Percentiles rank a stretch among this genome's conserved stretches.
phyloP scores from a whole-genome alignment of 1,284 basidiomycete genomes.

The Dichomitus squalens region DNA sequence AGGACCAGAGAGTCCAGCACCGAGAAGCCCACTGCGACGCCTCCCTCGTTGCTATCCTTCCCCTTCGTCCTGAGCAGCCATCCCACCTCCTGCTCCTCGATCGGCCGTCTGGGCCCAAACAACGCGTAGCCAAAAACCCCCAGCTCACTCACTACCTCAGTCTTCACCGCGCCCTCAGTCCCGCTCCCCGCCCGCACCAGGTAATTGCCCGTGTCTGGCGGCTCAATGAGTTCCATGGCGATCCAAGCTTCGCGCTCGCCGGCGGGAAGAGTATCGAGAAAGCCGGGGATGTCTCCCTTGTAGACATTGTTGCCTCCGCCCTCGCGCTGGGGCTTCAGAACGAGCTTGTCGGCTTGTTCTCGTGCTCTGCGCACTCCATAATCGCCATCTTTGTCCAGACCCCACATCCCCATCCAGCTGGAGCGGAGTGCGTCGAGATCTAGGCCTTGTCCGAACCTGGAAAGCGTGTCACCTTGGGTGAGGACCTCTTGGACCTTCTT shows the following conservation, averaged over 20 bases:
- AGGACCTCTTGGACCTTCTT: slow-evolving; percentile 97
- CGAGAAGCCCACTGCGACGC: slow-evolving; percentile 90
- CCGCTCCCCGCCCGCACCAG: slow-evolving; percentile 63
- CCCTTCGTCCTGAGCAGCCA: slow-evolving; percentile 94
- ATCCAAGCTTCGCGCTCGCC: slow-evolving; percentile 83
- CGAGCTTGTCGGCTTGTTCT: slow-evolving; percentile 55
- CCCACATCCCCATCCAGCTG: slow-evolving; percentile 41
- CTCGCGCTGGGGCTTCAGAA: slow-evolving; percentile 96
- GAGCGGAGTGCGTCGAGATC: slow-evolving; percentile 38
- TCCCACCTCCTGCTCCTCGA: slow-evolving; percentile 70
- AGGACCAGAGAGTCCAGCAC: slow-evolving; percentile 85
- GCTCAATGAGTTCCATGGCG: slow-evolving; percentile 88
- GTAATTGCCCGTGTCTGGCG: slow-evolving; percentile 72
- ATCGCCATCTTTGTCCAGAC: slow-evolving; percentile 45
- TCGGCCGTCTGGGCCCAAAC: slow-evolving; percentile 47
- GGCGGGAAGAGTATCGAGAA: slow-evolving; percentile 63
- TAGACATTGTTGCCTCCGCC: slow-evolving; percentile 99
- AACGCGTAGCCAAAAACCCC: slow-evolving; percentile 92
- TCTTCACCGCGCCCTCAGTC: slow-evolving; percentile 40
- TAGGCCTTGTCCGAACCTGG: slow-evolving; percentile 62
- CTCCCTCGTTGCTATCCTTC: slow-evolving; percentile 91
- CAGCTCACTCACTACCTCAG: slow-evolving; percentile 87
- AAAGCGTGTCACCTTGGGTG: slow-evolving; percentile 73
- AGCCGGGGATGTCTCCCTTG: slow-evolving; percentile 77
- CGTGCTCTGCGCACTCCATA: slow-evolving; percentile 86